Base-by-base conservation (phyloP, 73 alveolate genomes). In the Blepharisma stoltei region DNA sequence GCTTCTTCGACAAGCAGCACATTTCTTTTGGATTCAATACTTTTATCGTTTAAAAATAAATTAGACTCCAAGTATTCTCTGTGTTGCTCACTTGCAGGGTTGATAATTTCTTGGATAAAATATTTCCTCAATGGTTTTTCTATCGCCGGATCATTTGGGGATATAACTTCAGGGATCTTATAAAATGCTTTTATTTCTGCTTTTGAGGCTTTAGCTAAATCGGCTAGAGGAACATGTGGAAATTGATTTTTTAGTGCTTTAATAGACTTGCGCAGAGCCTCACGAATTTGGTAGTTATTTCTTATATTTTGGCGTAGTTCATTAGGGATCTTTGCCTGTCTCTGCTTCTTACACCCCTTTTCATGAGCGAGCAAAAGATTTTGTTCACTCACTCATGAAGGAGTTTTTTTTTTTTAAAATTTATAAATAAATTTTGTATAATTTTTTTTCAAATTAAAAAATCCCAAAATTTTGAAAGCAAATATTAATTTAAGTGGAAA, bases 21-120 rank as follows among this genome's bases (percentile, higher is more conserved):
- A 38, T 60, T 60, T 60, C 73, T 60, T 60, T 38, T 14, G 14
- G 73, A n/a, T 60, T 60, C 73, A 9, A 25, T 9, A 60, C 46
- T 14, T 25, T 25, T 60, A 25, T 60, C 73, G 5, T 14, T n/a
- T 11, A 25, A 8, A 14, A 60, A 25, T 8, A 60, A 9, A 14
- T 38, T 14, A 60, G 14, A n/a, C 23, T 60, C 73, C 18, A 20
- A 25, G 5, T 60, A 60, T 18, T 60, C 73, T 25, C 14, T 25
- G 5, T 60, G 48, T 4, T 9, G 14, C 23, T 60, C 23, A 9
- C 14, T 25, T 25, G 14, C 45, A 25, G 73, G 73, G 73, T 60
- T 38, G 46, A 60, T 14, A n/a, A 60, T 25, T 60, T 60, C 73
- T 25, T 60, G 14, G 49, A 60, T 18, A 20, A 60, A 60, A 5